Evolutionary conservation across 163 green algal genomes (phyloP), one percentile per base, ranked within the genome.

Genomic region (Scenedesmus sp.): DNA sequence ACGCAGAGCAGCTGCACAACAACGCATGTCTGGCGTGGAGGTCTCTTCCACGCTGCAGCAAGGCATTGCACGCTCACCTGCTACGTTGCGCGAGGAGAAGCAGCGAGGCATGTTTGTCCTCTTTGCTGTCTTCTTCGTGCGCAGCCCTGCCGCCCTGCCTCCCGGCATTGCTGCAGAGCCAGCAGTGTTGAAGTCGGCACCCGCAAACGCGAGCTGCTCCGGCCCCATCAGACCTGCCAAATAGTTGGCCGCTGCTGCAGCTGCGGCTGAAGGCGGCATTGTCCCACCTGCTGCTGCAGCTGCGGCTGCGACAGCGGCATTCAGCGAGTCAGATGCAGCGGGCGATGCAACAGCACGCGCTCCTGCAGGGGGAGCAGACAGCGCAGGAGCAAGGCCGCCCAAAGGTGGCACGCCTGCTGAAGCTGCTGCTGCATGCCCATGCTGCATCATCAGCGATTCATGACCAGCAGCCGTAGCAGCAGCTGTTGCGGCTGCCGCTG

Each of bases 71-170:
- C 30, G 49, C 83, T n/a, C 83, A 89, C 88, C 88, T 68, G 79
- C 61, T 18, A 92, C 20, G n/a, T 89, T 89, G 35, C 61, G 65
- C 1, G 33, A 40, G 5, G 68, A 83, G 49, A 90, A 90, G 82
- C 89, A 90, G 82, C 89, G 89, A 65, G 72, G 70, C 81, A 92
- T 89, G 68, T 59, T 81, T 2, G 89, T 89, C 22, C 89, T 61
- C 89, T 92, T 92, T 6, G 89, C 89, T 40, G 89, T 92, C 65
- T 72, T 68, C 73, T 86, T 86, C 13, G 90, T 43, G 13, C 89
- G 85, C 53, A 72, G 46, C 20, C 80, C 88, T 70, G 24, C 78
- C 20, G 87, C 83, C 18, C 22, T 53, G 7, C 44, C 65, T 9
- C 30, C 88, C 22, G 88, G 59, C 30, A 65, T 44, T 65, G 87